These are phyloP conservation scores for Clonostachys rhizophaga DNA, from an alignment of 2,329 filamentous ascomycete species.

Conservation along the genomic window DNA sequence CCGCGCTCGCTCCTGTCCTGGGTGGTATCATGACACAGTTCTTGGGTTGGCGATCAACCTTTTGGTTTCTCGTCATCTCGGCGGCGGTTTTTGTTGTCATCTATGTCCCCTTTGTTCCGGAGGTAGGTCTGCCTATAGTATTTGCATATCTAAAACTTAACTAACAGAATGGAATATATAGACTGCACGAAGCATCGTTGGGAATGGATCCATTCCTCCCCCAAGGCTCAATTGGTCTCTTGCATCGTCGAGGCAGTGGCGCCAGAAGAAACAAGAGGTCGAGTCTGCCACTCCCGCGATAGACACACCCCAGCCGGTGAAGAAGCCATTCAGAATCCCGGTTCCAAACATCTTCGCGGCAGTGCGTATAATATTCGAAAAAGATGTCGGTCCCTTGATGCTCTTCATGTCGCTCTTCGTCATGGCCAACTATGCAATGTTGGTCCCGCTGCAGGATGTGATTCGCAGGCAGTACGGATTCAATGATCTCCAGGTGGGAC, in stretches of 20 bases:
- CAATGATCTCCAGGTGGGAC: constrained; percentile 62
- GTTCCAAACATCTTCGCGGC: constrained; percentile 21
- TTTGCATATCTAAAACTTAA: too few relatives aligned
- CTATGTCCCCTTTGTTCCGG: constrained; percentile 30
- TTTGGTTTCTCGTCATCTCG: constrained; percentile 72
- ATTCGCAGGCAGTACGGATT: constrained; percentile 63
- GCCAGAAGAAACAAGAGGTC: background rate
- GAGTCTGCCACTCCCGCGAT: too few relatives aligned
- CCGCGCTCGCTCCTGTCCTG: constrained; percentile 70
- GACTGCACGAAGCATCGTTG: constrained; percentile 31
- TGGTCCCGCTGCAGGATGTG: constrained; percentile 56
- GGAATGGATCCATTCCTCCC: constrained; percentile 34
- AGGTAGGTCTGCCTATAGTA: constrained; percentile 6
- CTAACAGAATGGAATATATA: background rate
- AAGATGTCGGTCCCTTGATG: constrained; percentile 24
- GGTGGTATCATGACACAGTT: constrained; percentile 66
- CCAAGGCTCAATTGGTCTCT: constrained; percentile 7
- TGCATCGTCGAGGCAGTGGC: background rate
- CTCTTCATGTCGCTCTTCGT: constrained; percentile 26
- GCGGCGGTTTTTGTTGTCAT: constrained; percentile 29
- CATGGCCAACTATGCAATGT: constrained; percentile 24
- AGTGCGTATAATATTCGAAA: constrained; percentile 18
- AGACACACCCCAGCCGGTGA: background rate
- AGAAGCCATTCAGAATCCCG: constrained; percentile 10
- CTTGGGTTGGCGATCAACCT: constrained; percentile 70